These are phyloP conservation scores for Butyriboletus loyo DNA, from an alignment of 768 basidiomycete genomes.

Conservation along the genomic window DNA sequence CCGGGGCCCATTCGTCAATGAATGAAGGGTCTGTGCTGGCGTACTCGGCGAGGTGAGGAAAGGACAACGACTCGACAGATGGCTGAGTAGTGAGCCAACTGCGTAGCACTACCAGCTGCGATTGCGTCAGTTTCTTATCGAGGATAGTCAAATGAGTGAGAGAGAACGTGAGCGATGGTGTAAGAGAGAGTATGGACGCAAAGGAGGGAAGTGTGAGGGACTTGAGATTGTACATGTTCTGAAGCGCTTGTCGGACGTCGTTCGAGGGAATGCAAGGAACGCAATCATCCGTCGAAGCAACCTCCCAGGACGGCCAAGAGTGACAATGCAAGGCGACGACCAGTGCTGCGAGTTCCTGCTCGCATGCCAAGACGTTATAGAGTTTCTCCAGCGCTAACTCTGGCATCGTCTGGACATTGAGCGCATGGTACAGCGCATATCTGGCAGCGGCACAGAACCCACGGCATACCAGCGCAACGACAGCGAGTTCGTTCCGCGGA, in stretches of 20 bases:
- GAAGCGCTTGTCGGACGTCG: constrained; percentile 24
- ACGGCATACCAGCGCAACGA: constrained; percentile 24
- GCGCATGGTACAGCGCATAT: constrained; percentile 20
- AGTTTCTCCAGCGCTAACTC: constrained; percentile 16
- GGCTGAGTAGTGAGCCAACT: constrained; percentile 25
- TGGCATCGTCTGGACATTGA: constrained; percentile 16
- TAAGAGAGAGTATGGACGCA: constrained; percentile 17
- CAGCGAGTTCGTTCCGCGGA: constrained; percentile 13
- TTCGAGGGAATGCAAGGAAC: constrained; percentile 9
- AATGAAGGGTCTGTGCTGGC: background rate
- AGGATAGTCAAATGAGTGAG: constrained; percentile 29
- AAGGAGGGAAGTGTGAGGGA: constrained; percentile 27
- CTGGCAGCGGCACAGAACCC: constrained; percentile 21
- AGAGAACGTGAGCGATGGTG: constrained; percentile 19
- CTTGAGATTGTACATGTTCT: constrained; percentile 30
- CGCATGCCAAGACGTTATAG: constrained; percentile 18
- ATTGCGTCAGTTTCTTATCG: constrained; percentile 21
- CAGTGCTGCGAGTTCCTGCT: constrained; percentile 19
- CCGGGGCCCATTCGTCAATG: constrained; percentile 10
- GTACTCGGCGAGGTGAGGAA: constrained; percentile 25
- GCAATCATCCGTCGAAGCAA: constrained; percentile 2
- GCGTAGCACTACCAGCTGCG: constrained; percentile 19
- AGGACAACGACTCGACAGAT: constrained; percentile 26
- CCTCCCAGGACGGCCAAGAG: constrained; percentile 19
- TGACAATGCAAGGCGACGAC: constrained; percentile 25